These are phyloP conservation scores for Annulohypoxylon stygium DNA, from an alignment of 495 filamentous ascomycete species.

Conservation along the genomic window DNA sequence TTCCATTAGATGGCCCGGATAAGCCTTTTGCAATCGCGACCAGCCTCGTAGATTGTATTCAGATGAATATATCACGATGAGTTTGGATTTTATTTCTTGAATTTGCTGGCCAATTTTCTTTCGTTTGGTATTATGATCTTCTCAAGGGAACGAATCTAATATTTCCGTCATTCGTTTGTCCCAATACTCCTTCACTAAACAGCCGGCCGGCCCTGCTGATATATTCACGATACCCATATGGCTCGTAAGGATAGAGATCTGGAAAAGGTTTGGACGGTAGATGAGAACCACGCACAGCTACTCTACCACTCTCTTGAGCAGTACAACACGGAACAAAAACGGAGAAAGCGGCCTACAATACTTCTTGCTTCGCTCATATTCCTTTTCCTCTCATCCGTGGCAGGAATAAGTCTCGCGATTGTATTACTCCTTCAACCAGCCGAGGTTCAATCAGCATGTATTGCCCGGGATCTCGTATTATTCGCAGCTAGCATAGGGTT, in stretches of 20 bases:
- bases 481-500: conserved; percentile 44
- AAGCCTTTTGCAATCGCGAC: conserved; percentile 37
- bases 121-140: conserved; percentile 8
- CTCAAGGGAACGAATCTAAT: conserved; percentile 16
- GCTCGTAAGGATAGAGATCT: conserved; percentile 35
- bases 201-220: conserved; percentile 40
- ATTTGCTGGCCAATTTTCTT: conserved; percentile 22
- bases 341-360: conserved; percentile 37
- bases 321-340: conserved; percentile 43
- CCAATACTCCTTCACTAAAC: not conserved
- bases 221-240: conserved; percentile 35
- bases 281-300: conserved; percentile 32
- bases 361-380: conserved; percentile 45
- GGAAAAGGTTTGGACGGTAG: conserved; percentile 24
- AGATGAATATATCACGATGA: conserved; percentile 28
- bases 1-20: conserved; percentile 49
- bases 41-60: conserved; percentile 44
- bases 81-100: conserved; percentile 31
- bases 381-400: conserved; percentile 45
- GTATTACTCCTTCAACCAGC: conserved; percentile 37
- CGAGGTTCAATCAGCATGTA: conserved; percentile 39
- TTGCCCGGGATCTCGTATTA: conserved; percentile 46
- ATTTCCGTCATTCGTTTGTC: conserved; percentile 12
- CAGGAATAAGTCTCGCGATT: conserved; percentile 40
- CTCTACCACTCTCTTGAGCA: conserved; percentile 49